Base-by-base conservation (phyloP, 2,329 filamentous ascomycete genomes). In the Calonectria naviculata region DNA sequence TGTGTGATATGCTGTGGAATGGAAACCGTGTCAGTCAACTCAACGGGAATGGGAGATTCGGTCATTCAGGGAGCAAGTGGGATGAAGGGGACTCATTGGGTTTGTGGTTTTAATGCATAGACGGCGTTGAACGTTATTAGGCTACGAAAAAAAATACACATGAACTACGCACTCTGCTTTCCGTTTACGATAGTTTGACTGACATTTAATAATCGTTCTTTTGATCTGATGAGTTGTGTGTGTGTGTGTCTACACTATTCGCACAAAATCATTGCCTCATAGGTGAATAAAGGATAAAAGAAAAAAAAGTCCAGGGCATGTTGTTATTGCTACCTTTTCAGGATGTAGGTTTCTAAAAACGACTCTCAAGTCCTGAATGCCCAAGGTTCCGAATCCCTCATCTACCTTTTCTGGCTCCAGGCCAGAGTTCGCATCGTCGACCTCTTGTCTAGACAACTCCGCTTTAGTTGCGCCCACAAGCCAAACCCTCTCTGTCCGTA, bases 111-210 rank as follows among this genome's bases (percentile, higher is more conserved):
- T 78, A 78, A 78, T 80, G 77, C 79, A 81, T 81, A 80, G 78
- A 81, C 72, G 80, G 78, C 80, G 78, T 81, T 81, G 79, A 79
- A 79, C 74, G 75, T 76, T 71, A 76, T 72, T 70, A 78, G 74
- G 75, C 71, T 68, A 73, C 68, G 75, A 73, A 77, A 75, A 77
- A 75, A 76, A 73, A 78, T 72, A 78, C 67, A 77, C 65, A 71
- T 67, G 49, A 65, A 75, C 68, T 71, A 65, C 70, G 67, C 47
- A 73, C 31, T 36, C 21, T 21, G 28, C 24, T 29, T 47, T 68
- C 31, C 38, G 49, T 34, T 28, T 21, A 52, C 34, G n/a, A 17
- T 3, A 3, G 12, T 41, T 52, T 24, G 31, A 28, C n/a, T 46
- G 13, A 15, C 15, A 26, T 34, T 21, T 17, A 21, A 21, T 41